Evolutionary conservation across 2,329 filamentous ascomycete genomes (phyloP), one percentile per base, ranked within the genome.

Genomic region (Hortaea werneckii): DNA sequence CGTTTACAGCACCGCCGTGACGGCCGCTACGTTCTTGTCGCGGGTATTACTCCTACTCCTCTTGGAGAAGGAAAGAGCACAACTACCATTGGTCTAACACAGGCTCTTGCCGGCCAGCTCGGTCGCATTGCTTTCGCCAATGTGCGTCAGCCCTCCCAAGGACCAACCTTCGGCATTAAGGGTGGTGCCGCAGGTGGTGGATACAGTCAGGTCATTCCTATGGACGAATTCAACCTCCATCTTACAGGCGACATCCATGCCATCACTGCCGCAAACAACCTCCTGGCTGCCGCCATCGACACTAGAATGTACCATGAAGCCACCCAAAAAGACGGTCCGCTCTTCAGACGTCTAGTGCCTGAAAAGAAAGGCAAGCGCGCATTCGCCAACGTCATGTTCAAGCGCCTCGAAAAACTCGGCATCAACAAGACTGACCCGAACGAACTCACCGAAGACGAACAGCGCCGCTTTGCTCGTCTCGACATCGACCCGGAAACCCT

Each of bases 141-240:
- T 64, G 92, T 98, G 42, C 82, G 92, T 50, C 92, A 98, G 65
- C 92, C 92, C 42, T 95, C 87, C 59, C 92, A 96, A 71, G 92
- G 92, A 4, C 92, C 92, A 46, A 98, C 92, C 0, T 98, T 98
- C 65, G 92, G 92, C 60, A 96, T 98, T 76, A 98, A 98, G 76
- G 92, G 92, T 52, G 92, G 92, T 60, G 92, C 92, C 49, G 92
- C 92, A 46, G 92, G 92, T 60, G 92, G 92, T 66, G 92, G 92
- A 35, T 98, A 96, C 78, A 95, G 87, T 66, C 92, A 98, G 67
- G 92, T 98, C 62, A 96, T 98, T 59, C 92, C 92, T 48, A 98
- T 98, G 92, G 92, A 98, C 59, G 92, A 98, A 67, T 98, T 98
- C 75, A 98, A 98, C 70, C 74, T 98, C 62, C 92, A 98, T 67